phyloP scores from a whole-genome alignment of 2,329 filamentous ascomycete species.

The Aspergillus cejpii region DNA sequence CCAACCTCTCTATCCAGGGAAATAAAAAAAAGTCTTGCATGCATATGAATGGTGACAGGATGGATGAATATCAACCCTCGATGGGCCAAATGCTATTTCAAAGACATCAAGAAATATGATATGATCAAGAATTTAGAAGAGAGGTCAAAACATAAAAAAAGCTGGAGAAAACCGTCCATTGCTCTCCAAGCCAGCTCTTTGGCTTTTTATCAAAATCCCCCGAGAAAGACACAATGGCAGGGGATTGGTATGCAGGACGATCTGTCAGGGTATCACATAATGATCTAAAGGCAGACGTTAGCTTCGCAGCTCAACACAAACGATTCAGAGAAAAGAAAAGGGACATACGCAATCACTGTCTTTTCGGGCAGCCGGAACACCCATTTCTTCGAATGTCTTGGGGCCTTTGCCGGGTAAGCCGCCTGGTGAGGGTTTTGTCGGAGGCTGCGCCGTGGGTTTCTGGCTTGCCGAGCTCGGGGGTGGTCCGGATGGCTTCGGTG shows the following conservation, averaged over 20 bases:
- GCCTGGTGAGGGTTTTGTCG: constrained; percentile 16
- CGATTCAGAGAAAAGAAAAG: not conserved
- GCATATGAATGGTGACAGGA: not conserved
- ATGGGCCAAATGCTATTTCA: not conserved
- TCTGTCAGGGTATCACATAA: constrained; percentile 37
- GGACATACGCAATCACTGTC: constrained; percentile 81
- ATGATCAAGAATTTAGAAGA: not conserved
- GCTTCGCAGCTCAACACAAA: constrained; percentile 2
- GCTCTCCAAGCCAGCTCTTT: not conserved
- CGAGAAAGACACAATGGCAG: constrained; percentile 15
- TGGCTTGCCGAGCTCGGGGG: constrained; percentile 32
- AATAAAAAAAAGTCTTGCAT: not conserved
- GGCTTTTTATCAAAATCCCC: constrained; percentile 3
- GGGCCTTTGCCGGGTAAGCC: constrained; percentile 64
- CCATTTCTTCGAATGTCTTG: constrained; percentile 97
- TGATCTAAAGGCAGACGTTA: constrained; percentile 26
- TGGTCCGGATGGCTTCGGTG: constrained; percentile 31
- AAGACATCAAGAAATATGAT: not conserved
- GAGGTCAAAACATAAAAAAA: not conserved
- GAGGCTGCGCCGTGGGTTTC: constrained; percentile 27
- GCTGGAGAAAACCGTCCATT: not conserved
- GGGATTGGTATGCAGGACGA: constrained; percentile 10
- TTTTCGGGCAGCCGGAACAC: constrained; percentile 73
- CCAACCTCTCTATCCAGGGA: not conserved
- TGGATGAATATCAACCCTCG: not conserved